phyloP scores from a whole-genome alignment of 1,284 basidiomycete species.

The Pseudozyma tsukubaensis region DNA sequence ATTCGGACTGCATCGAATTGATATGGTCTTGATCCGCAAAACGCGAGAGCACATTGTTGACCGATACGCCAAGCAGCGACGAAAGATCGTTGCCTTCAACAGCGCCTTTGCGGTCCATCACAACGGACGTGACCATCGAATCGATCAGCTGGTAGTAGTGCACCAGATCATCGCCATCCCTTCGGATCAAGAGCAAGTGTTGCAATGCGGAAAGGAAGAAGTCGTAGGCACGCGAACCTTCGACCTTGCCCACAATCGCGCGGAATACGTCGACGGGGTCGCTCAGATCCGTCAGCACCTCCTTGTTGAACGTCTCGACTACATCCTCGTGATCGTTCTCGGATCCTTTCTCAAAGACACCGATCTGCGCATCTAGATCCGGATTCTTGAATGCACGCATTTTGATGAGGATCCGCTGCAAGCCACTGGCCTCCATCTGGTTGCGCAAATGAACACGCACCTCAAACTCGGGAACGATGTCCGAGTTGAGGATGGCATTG shows the following conservation, averaged over 20 bases:
- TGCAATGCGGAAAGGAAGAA: slow-evolving; percentile 93
- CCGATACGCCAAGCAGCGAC: slow-evolving; percentile 86
- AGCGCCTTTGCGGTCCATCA: slow-evolving; percentile 84
- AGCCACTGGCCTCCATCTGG: slow-evolving; percentile 88
- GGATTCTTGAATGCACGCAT: slow-evolving; percentile 77
- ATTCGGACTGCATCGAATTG: slow-evolving; percentile 82
- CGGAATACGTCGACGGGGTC: slow-evolving; percentile 89
- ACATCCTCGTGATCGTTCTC: slow-evolving; percentile 84
- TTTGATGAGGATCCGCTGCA: slow-evolving; percentile 79
- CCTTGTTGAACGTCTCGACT: slow-evolving; percentile 80
- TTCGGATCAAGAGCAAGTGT: slow-evolving; percentile 88
- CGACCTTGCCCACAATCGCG: slow-evolving; percentile 79
- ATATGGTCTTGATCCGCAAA: slow-evolving; percentile 91
- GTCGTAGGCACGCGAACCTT: slow-evolving; percentile 82
- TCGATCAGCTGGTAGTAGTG: slow-evolving; percentile 95
- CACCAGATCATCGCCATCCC: slow-evolving; percentile 79
- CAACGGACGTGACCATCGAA: slow-evolving; percentile 89
- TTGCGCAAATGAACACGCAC: slow-evolving; percentile 84
- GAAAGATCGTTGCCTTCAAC: slow-evolving; percentile 78
- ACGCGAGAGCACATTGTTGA: slow-evolving; percentile 86
- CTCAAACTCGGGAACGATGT: slow-evolving; percentile 73
- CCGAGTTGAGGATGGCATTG: slow-evolving; percentile 60
- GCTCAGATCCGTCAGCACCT: slow-evolving; percentile 80
- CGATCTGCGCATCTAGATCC: slow-evolving; percentile 78
- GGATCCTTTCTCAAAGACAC: slow-evolving; percentile 76